Conservation (phyloP, 2,329 filamentous ascomycete genomes). For the Cladophialophora psammophila region DNA sequence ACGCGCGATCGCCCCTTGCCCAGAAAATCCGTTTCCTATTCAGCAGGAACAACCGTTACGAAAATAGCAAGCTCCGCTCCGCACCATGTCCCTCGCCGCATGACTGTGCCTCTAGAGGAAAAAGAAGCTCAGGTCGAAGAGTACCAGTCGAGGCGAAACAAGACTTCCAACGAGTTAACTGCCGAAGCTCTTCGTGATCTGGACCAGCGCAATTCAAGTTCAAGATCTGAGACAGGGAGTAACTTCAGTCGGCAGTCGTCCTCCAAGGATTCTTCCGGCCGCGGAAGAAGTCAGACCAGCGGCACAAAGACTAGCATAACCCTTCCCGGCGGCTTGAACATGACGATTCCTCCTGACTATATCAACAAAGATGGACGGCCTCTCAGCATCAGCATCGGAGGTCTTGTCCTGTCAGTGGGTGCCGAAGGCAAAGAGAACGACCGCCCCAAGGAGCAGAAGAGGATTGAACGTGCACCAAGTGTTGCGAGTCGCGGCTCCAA, state of each 20-base stretch:
- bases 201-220: conserved; percentile 31
- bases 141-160: conserved; percentile 33
- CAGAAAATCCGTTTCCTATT: conserved; percentile 33
- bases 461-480: conserved; percentile 35
- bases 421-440: conserved; percentile 27
- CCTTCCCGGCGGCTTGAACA: conserved; percentile 30
- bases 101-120: conserved; percentile 28
- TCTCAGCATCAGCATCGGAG: conserved; percentile 34
- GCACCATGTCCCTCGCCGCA: conserved; percentile 17
- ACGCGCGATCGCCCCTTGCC: conserved; percentile 29
- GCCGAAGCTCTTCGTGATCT: conserved; percentile 36
- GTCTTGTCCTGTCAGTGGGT: conserved; percentile 26
- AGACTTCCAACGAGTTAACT: conserved; percentile 33
- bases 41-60: conserved; percentile 21
- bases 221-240: conserved; percentile 38
- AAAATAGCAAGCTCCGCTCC: conserved; percentile 28
- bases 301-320: conserved; percentile 32
- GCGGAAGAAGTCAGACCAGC: conserved; percentile 31
- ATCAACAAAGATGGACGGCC: conserved; percentile 31
- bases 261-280: conserved; percentile 40
- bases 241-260: conserved; percentile 40
- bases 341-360: conserved; percentile 35
- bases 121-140: conserved; percentile 35
- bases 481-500: conserved; percentile 32
- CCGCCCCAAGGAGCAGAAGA: conserved; percentile 30